Evolutionary conservation across 805 yeast species (phyloP).

Genomic region (Wickerhamomyces xylosicus): DNA sequence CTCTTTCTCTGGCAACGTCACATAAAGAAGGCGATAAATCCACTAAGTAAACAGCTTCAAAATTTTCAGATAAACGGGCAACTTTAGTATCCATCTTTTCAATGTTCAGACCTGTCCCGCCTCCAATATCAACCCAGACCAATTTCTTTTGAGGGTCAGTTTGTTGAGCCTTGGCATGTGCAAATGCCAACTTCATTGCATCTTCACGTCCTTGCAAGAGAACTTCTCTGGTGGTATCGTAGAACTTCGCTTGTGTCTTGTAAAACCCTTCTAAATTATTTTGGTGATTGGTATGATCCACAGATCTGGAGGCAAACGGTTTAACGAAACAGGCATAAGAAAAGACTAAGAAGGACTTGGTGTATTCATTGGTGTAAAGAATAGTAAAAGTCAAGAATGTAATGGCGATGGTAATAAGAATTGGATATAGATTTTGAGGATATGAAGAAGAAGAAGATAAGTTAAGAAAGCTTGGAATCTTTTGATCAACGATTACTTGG

Average conservation of each 20-base stretch:
- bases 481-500: slow-evolving; percentile 1
- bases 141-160: slow-evolving; percentile 27
- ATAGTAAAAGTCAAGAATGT: slow-evolving; percentile 4
- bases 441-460: slow-evolving; percentile 1
- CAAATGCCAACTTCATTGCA: slow-evolving; percentile 46
- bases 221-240: slow-evolving; percentile 59
- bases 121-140: slow-evolving; percentile 76
- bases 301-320: slow-evolving; percentile 21
- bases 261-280: slow-evolving; percentile 49
- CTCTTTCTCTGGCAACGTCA: slow-evolving; percentile 56
- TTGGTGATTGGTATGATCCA: slow-evolving; percentile 19
- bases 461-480: not conserved
- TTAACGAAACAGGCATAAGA: slow-evolving; percentile 25
- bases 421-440: slow-evolving; percentile 1
- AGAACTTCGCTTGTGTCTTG: slow-evolving; percentile 66
- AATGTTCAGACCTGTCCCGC: slow-evolving; percentile 79
- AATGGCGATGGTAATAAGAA: slow-evolving; percentile 3
- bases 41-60: slow-evolving; percentile 59
- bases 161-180: slow-evolving; percentile 33
- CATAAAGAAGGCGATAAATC: slow-evolving; percentile 74
- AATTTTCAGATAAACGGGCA: slow-evolving; percentile 25
- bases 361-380: slow-evolving; percentile 10
- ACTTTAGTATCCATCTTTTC: slow-evolving; percentile 58
- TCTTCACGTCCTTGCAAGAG: slow-evolving; percentile 63
- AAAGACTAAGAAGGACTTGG: slow-evolving; percentile 17